Base-by-base conservation (phyloP, 768 basidiomycete genomes). In the Ramaria rubella region DNA sequence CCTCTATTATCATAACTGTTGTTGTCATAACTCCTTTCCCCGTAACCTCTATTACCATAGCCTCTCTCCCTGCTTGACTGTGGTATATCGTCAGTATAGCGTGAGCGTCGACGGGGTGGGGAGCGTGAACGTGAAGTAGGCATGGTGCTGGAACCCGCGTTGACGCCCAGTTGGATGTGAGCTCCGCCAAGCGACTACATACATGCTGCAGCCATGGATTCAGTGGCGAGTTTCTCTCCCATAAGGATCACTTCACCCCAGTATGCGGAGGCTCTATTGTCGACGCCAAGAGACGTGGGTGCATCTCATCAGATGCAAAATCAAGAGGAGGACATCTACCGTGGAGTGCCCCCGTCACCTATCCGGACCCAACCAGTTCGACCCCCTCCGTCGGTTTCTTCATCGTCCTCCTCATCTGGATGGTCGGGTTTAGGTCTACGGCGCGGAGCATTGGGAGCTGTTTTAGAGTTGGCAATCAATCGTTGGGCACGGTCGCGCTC, bases 401-500 rank as follows among this genome's bases (percentile, higher is more conserved):
- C 66, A 2, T 63, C 70, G 23, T 69, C 71, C 1, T 70, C 70
- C 5, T 68, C 72, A 15, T 69, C 72, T 1, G 72, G 76, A 11
- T 72, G 76, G 5, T 75, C 75, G 12, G 70, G 66, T 42, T 66
- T 67, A 45, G 73, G 70, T 27, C 72, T 77, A 26, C 71, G 73
- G 5, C 70, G 81, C 30, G 81, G 80, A 7, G 75, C 77, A 21
- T 73, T 83, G 30, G 77, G 85, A 19, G 76, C 83, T 1, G 77
- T 85, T 34, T 76, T 88, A 9, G 87, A 90, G 61, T 75, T 78
- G 49, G 86, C 86, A 6, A 86, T 88, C 58, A 71, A 82, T 34
- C 78, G 82, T 58, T 90, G 87, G 87, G 85, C 86, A 21, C 74
- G 81, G 59, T 74, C 76, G 40, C 76, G 74, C 63, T 59, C 60